Evolutionary conservation across 176 grass and related monocot genomes (phyloP), one percentile per base, ranked within the genome.

Genomic region (Ananas comosus): DNA sequence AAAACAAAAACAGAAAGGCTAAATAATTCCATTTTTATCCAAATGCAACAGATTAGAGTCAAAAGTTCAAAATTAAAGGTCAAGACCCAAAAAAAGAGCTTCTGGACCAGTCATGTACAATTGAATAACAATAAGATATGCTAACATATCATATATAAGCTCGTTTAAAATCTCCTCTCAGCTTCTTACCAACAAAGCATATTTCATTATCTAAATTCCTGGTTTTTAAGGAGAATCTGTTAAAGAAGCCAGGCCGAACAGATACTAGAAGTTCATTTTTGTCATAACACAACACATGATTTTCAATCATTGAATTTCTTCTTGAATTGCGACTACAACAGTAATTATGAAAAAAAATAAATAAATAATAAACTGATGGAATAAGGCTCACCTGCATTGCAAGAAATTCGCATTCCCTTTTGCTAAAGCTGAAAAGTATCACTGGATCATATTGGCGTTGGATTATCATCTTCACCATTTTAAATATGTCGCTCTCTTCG

Each of bases 381-480:
- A 47, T 53, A 61, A 42, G 70, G 16, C 14, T 50, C 72, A 90
- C 93, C 93, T 96, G 93, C 93, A 96, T 96, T 14, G 89, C 93
- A 68, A 92, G 93, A 89, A 83, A 68, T 73, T 96, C 93, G 14
- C 93, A 96, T 67, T 96, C 93, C 63, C 84, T 86, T 78, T 96
- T 96, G 81, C 93, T 96, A 79, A 96, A 96, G 72, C 84, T 91
- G 54, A 96, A 96, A 76, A 96, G 83, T 65, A 96, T 96, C 14
- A 96, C 89, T 42, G 93, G 93, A 66, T 96, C 93, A 21, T 96
- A 96, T 57, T 96, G 93, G 50, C 93, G 85, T 66, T 96, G 93
- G 75, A 96, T 92, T 79, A 96, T 96, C 93, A 96, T 96, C 63
- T 92, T 96, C 58, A 96, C 93, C 93, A 96, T 83, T 78, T 92